These are phyloP conservation scores for Brassica balearica DNA, from an alignment of 441 rosid genomes.

Conservation along the genomic window DNA sequence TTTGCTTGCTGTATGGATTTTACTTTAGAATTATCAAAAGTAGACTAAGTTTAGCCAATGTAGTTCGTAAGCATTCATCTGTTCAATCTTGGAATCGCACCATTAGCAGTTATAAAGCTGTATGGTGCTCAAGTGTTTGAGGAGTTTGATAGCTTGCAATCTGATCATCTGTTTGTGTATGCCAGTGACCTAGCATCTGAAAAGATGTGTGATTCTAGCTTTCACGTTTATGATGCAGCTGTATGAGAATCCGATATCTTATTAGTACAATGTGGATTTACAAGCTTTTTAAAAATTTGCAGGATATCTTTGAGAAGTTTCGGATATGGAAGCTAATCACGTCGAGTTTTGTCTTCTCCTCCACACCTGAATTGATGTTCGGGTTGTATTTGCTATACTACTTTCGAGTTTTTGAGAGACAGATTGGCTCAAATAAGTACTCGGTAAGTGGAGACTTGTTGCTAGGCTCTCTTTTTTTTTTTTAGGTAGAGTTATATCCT, in stretches of 20 bases:
- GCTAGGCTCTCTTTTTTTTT: background rate
- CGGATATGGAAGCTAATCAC: constrained; percentile 63
- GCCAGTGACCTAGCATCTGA: constrained; percentile 1
- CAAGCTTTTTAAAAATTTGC: background rate
- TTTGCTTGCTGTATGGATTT: background rate
- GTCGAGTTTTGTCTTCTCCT: constrained; percentile 75
- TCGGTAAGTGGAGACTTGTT: constrained; percentile 59
- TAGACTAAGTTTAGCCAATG: constrained; percentile 7
- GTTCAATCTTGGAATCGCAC: background rate
- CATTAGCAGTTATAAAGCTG: background rate
- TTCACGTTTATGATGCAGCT: background rate
- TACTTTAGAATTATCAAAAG: background rate
- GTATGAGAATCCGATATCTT: background rate
- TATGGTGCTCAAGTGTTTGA: constrained; percentile 17
- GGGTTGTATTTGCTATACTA: constrained; percentile 85
- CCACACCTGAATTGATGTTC: constrained; percentile 87
- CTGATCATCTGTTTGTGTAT: background rate
- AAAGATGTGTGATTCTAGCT: constrained; percentile 6
- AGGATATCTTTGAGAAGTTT: too few species aligned
- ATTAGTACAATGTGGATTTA: constrained; percentile 4
- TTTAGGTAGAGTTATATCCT: background rate
- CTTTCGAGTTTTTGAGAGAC: constrained; percentile 95
- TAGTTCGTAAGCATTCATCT: constrained; percentile 19
- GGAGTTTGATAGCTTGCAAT: constrained; percentile 1
- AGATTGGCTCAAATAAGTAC: constrained; percentile 91